Base-by-base conservation (phyloP, 2,329 filamentous ascomycete genomes). In the Pseudocercospora ulei region DNA sequence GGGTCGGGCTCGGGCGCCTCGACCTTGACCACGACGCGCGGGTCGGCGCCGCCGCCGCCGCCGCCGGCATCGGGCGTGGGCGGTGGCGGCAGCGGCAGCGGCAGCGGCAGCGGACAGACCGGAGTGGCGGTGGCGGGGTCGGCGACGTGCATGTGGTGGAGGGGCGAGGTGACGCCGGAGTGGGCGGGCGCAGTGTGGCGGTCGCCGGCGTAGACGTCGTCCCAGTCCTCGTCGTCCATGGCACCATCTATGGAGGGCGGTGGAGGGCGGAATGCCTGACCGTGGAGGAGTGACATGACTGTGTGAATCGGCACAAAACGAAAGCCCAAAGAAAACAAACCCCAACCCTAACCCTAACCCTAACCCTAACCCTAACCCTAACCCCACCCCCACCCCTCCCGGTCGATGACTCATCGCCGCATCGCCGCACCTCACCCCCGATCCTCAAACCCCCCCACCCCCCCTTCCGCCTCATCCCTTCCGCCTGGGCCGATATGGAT, bases 391-490 rank as follows among this genome's bases (percentile, higher is more conserved):
- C n/a, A n/a, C n/a, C n/a, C n/a, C n/a, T n/a, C n/a, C n/a, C n/a
- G n/a, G n/a, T n/a, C n/a, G n/a, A n/a, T n/a, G n/a, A n/a, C n/a
- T 83, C 50, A 71, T 75, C 30, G n/a, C n/a, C n/a, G n/a, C n/a
- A n/a, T n/a, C n/a, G n/a, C n/a, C n/a, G n/a, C n/a, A n/a, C n/a
- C n/a, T n/a, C n/a, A n/a, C n/a, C n/a, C n/a, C n/a, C n/a, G n/a
- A n/a, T n/a, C n/a, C n/a, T n/a, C n/a, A n/a, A 26, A 22, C 37
- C 41, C 25, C 51, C 46, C 5, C 48, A 49, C 37, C 39, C 46
- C 19, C 26, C 56, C 17, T 71, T 80, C 51, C 75, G 84, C 39
- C 80, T 83, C 50, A 71, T 75, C 30, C n/a, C n/a, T n/a, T n/a
- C n/a, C n/a, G n/a, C n/a, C n/a, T n/a, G n/a, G n/a, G n/a, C n/a